Base-by-base conservation (phyloP, 1,284 basidiomycete species). In the Hypsizygus ulmarius region DNA sequence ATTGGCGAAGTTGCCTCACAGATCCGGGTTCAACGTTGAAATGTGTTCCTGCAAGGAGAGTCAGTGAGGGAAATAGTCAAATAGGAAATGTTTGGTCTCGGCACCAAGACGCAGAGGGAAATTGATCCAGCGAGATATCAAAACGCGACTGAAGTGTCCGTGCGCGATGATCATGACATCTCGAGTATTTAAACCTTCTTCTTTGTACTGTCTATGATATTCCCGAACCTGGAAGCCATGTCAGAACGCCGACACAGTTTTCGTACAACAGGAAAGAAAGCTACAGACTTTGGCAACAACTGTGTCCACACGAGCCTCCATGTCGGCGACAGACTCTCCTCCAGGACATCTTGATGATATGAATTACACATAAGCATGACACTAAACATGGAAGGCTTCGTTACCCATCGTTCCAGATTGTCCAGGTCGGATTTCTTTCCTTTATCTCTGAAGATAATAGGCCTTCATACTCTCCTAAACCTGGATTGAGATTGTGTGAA, bases 131-230 rank as follows among this genome's bases (percentile, higher is more conserved):
- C 90, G 83, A 14, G 89, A 69, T 51, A 96, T 87, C 55, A 96
- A 77, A 49, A 84, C 82, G 47, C 93, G 82, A 49, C 82, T 90
- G 66, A 95, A 93, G 66, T 95, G 92, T 0, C 87, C 89, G 65
- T 89, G 88, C 6, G 86, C 84, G 36, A 90, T 78, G 52, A 91
- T 80, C 45, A 87, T 71, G 35, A 93, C 86, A 55, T 91, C 87
- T 25, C 84, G 77, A 33, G 75, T 74, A 40, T 82, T 75, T 21
- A 74, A 64, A 3, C 81, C 81, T 50, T 82, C 78, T 61, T 87
- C 82, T 53, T 78, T 71, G 70, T 85, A 93, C 60, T 78, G 68
- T 49, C 75, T 75, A 60, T 95, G 93, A 59, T 88, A 81, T 57
- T 84, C 80, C 33, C 82, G 80, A 54, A 96, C 82, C 85, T 88